Base-by-base conservation (phyloP, 2,329 filamentous ascomycete genomes). In the Alternaria solani region DNA sequence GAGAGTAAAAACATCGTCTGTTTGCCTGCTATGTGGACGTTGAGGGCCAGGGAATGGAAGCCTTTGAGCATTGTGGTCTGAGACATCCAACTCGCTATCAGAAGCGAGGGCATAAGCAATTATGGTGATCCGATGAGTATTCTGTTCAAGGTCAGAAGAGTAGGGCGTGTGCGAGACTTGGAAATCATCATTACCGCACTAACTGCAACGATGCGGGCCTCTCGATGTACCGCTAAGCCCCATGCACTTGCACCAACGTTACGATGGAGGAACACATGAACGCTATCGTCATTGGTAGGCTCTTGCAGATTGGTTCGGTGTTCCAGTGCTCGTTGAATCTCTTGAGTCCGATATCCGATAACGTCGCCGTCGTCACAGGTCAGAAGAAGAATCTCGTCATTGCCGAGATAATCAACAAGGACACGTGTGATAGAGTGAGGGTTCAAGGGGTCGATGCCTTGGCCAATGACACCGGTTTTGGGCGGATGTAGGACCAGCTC, bases 131-230 rank as follows among this genome's bases (percentile, higher is more conserved):
- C 81, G 71, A 23, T 83, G 81, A 0, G 84, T 86, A 74, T 99
- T 99, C 46, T 49, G 14, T 38, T 38, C 39, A 36, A 34, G 46
- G 46, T 49, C 5, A 49, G 46, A 36, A 20, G 46, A 26, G 30
- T 6, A 49, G 20, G 18, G 16, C 14, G 16, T 3, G 20, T 36
- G 32, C 36, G 20, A 26, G 20, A 5, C 16, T 3, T 25, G 3
- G 16, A 25, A 11, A 4, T n/a, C n/a, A 5, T 49, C 30, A 38
- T 49, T 46, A 49, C 46, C 0, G 91, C 89, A 68, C 91, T 92
- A 39, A 96, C 89, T 0, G 94, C 95, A 63, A 99, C 90, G 62
- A 97, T 82, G 0, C 94, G 88, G n/a, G 92, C 92, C 63, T 89
- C 82, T 62, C 87, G 85, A 75, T 98, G 94, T 11, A 97, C 85